Evolutionary conservation across 192 early-diverging fungal species (phyloP).

Genomic region (Backusella liffmaniae): DNA sequence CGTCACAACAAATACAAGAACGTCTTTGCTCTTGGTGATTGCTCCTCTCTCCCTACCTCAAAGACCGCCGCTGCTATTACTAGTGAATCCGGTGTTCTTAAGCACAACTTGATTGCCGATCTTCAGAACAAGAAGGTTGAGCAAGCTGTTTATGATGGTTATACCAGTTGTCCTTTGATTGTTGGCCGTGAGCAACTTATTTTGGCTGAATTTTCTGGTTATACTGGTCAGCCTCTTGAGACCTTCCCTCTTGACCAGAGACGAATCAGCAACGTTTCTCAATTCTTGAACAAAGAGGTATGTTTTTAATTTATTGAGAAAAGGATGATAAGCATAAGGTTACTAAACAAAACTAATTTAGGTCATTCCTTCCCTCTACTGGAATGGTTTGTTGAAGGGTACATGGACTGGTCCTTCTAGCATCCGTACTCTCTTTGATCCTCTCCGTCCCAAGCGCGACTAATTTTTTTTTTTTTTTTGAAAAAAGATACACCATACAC

Average conservation of each 20-base stretch:
- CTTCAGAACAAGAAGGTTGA: slow-evolving; percentile 52
- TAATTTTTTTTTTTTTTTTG: background rate
- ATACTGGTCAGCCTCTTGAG: slow-evolving; percentile 68
- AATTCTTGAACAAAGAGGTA: slow-evolving; percentile 75
- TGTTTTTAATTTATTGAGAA: background rate
- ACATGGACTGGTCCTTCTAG: slow-evolving; percentile 70
- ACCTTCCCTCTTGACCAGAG: slow-evolving; percentile 86
- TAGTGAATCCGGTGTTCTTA: slow-evolving; percentile 71
- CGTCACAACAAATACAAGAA: slow-evolving; percentile 79
- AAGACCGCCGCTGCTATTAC: slow-evolving; percentile 92
- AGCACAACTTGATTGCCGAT: slow-evolving; percentile 67
- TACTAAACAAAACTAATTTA: slow-evolving; percentile 16
- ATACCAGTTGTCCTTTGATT: slow-evolving; percentile 82
- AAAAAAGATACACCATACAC: background rate
- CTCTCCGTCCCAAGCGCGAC: slow-evolving; percentile 30
- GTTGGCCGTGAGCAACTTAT: slow-evolving; percentile 79
- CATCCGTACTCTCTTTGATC: slow-evolving; percentile 54
- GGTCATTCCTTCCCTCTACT: slow-evolving; percentile 78
- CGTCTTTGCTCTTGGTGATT: slow-evolving; percentile 81
- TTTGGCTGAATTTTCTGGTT: slow-evolving; percentile 85
- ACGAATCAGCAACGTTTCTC: slow-evolving; percentile 62
- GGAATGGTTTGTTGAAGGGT: slow-evolving; percentile 78
- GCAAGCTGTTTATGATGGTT: slow-evolving; percentile 71
- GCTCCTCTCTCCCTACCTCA: slow-evolving; percentile 82
- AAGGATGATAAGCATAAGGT: background rate